Conservation (phyloP, 1,284 basidiomycete genomes). For the Ceratobasidium papillatum region DNA sequence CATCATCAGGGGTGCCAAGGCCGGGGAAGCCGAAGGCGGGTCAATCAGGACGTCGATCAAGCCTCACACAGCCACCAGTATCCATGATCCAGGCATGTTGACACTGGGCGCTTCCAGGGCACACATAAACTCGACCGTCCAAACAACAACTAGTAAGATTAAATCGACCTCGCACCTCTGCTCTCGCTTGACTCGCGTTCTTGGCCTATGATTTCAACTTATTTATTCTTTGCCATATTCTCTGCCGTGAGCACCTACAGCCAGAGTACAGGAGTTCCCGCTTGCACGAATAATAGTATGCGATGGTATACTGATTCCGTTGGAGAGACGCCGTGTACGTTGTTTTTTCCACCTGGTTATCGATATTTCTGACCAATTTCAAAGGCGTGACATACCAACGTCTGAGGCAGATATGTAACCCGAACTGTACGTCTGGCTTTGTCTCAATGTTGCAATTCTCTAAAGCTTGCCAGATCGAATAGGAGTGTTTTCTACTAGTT, state of each 20-base stretch:
- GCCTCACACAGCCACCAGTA: background rate
- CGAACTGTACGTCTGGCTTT: background rate
- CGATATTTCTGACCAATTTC: too few relatives aligned
- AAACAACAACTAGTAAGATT: too few relatives aligned
- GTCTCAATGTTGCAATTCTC: too few relatives aligned
- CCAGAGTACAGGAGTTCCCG: background rate
- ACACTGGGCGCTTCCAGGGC: background rate
- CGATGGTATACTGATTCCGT: conserved; percentile 13
- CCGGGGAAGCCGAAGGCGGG: background rate
- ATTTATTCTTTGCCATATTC: background rate
- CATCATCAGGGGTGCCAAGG: background rate
- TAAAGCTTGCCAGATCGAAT: background rate
- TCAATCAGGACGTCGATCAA: background rate
- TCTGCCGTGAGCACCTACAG: background rate
- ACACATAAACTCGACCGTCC: too few relatives aligned
- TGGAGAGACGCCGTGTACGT: conserved; percentile 12
- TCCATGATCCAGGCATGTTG: background rate
- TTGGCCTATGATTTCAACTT: background rate
- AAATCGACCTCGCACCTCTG: too few relatives aligned
- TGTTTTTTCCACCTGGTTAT: background rate
- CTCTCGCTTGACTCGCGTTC: background rate
- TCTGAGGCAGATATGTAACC: background rate
- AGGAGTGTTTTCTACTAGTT: background rate
- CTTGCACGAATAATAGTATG: background rate
- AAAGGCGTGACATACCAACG: background rate